Conservation (phyloP, 495 filamentous ascomycete species). For the Talaromyces trachyspermus region DNA sequence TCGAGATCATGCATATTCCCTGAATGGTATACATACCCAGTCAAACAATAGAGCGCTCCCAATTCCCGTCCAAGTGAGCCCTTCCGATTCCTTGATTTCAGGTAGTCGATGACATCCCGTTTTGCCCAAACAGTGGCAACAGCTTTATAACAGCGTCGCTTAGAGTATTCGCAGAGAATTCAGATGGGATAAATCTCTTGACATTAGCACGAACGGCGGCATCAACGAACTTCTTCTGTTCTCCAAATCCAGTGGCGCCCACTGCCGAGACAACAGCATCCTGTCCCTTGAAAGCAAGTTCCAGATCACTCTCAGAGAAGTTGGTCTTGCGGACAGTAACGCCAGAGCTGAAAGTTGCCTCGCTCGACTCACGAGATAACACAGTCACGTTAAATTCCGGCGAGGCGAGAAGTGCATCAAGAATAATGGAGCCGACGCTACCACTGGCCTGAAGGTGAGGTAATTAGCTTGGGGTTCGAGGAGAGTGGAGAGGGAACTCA, state of each 20-base stretch:
- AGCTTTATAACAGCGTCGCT: constrained; percentile 25
- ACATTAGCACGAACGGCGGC: constrained; percentile 52
- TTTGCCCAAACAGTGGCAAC: constrained; percentile 36
- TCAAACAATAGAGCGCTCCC: constrained; percentile 46
- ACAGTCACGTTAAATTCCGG: constrained; percentile 52
- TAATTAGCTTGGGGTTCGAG: neutral
- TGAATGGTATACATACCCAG: constrained; percentile 27
- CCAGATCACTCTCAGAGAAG: constrained; percentile 48
- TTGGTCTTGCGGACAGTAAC: constrained; percentile 47
- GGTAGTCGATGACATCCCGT: constrained; percentile 38
- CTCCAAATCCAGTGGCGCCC: constrained; percentile 23
- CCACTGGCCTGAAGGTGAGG: constrained; percentile 21
- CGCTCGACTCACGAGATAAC: constrained; percentile 32
- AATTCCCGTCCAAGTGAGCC: constrained; percentile 42
- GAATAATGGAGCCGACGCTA: constrained; percentile 29
- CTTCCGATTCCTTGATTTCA: constrained; percentile 32
- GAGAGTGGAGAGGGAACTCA: constrained; percentile 7
- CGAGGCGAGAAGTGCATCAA: constrained; percentile 21
- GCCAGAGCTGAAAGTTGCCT: constrained; percentile 26
- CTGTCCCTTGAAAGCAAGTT: constrained; percentile 34
- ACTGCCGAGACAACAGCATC: constrained; percentile 40
- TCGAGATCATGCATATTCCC: neutral
- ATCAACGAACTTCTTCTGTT: constrained; percentile 47
- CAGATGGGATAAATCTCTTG: constrained; percentile 42
- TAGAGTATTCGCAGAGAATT: constrained; percentile 25